Evolutionary conservation across 202 grass and related monocot species (phyloP), one percentile per base, ranked within the genome.

Genomic region (Zoysia matrella): DNA sequence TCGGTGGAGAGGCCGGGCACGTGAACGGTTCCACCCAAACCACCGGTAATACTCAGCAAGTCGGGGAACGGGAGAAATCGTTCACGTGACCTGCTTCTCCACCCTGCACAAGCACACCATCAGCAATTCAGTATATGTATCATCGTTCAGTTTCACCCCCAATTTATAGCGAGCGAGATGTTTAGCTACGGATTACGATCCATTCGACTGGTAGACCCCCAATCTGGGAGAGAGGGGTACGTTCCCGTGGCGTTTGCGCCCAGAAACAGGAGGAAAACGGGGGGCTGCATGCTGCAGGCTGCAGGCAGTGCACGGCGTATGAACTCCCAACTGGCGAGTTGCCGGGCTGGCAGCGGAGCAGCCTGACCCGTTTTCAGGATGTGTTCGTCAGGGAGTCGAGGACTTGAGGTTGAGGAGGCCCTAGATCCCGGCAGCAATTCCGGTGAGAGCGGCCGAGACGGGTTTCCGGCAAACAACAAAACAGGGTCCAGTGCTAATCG

Each of bases 41-140:
- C 51, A 52, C 22, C 22, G 22, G 22, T 22, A 22, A 22, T 22
- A 22, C 22, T 22, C 22, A 22, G 22, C 22, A 22, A 22, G 22
- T 22, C 22, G 22, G 22, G 22, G 22, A 52, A 11, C 3, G 11
- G 3, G 10, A 11, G 12, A 2, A 50, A 70, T 8, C 61, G 53
- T 52, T 82, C 89, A 91, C 77, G 85, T 77, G 85, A 39, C 89
- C 89, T 87, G 80, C 80, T 91, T 88, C 89, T 91, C 85, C 85
- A 88, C 76, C 85, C 61, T 77, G 85, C 89, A 77, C 80, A 67
- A 46, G 30, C 47, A 71, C 63, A 56, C 71, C 22, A 22, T 22
- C 22, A 22, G 22, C 53, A 64, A 1, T 41, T 3, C 11, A 9
- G 51, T 52, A 52, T 52, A 52, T 12, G 11, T 11, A 12, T 11